Conservation (phyloP, 2,329 filamentous ascomycete genomes). For the Scedosporium aurantiacum region DNA sequence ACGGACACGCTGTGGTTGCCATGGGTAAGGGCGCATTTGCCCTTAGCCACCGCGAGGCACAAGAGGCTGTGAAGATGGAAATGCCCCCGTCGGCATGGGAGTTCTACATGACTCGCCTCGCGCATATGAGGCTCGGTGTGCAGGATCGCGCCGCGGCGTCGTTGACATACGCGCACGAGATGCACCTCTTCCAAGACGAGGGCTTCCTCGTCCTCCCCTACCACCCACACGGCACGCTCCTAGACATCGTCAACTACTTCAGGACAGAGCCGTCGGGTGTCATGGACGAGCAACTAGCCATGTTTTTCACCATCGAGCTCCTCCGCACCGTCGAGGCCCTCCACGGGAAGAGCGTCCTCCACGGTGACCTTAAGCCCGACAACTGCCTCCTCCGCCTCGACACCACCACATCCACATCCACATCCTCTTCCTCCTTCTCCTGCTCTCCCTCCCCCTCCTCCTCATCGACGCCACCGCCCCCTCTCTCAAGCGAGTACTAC, state of each 20-base stretch:
- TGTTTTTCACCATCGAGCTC: constrained; percentile 92
- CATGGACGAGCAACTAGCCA: constrained; percentile 83
- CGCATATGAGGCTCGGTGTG: constrained; percentile 63
- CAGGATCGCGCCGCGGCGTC: constrained; percentile 63
- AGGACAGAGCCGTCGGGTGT: constrained; percentile 59
- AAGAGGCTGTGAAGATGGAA: constrained; percentile 94
- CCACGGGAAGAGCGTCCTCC: constrained; percentile 67
- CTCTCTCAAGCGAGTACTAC: constrained; percentile 54
- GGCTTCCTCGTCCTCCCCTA: constrained; percentile 82
- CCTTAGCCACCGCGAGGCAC: constrained; percentile 39
- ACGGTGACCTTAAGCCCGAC: constrained; percentile 91
- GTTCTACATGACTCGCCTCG: constrained; percentile 85
- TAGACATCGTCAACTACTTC: constrained; percentile 89
- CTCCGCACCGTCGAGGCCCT: constrained; percentile 82
- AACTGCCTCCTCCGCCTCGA: constrained; percentile 88
- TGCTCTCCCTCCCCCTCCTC: constrained; percentile 26
- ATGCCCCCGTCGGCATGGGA: constrained; percentile 84
- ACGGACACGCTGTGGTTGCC: constrained; percentile 31
- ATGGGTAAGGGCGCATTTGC: constrained; percentile 55
- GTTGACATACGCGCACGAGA: constrained; percentile 73
- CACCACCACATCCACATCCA: constrained; percentile 11
- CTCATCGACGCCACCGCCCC: neutral
- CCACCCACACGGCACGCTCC: constrained; percentile 77
- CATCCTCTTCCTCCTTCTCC: too few species aligned
- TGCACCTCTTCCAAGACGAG: constrained; percentile 86